Conservation (phyloP, 2,329 filamentous ascomycete species). For the Aureobasidium sp. region DNA sequence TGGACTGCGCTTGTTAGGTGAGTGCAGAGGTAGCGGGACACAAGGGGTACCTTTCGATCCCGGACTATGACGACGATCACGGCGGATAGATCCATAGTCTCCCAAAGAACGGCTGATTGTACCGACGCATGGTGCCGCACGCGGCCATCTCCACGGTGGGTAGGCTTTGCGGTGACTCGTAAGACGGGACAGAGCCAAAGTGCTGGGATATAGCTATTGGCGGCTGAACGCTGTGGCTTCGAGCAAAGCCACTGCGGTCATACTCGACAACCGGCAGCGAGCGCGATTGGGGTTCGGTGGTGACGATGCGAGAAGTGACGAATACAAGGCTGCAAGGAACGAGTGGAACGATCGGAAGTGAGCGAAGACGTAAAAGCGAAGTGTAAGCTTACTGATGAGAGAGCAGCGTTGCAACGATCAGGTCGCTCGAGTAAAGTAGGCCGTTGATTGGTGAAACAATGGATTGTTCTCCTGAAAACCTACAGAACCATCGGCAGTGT, state of each 20-base stretch:
- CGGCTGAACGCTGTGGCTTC: neutral
- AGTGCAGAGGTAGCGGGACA: slow-evolving; percentile 6
- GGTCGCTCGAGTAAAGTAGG: slow-evolving; percentile 1
- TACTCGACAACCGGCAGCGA: neutral
- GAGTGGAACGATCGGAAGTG: neutral
- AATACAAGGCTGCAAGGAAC: slow-evolving; percentile 1
- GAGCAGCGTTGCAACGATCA: slow-evolving; percentile 2
- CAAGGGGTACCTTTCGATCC: neutral
- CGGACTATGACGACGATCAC: slow-evolving; percentile 10
- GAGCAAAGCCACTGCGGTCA: slow-evolving; percentile 8
- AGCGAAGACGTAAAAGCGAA: neutral
- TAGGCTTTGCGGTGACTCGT: slow-evolving; percentile 4
- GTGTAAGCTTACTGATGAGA: slow-evolving; percentile 2
- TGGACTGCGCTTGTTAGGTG: slow-evolving; percentile 10
- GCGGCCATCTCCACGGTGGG: slow-evolving; percentile 11
- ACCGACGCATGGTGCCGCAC: slow-evolving; percentile 13
- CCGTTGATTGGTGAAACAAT: slow-evolving; percentile 13
- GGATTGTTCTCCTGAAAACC: slow-evolving; percentile 10
- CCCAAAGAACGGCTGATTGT: slow-evolving; percentile 6
- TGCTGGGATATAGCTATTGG: neutral
- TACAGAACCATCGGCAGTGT: neutral
- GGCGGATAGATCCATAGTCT: slow-evolving; percentile 13
- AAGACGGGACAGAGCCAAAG: slow-evolving; percentile 8
- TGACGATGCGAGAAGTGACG: neutral
- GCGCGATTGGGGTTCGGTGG: neutral